phyloP scores from a whole-genome alignment of 2,329 filamentous ascomycete species.

The Ceratocystis eucalypticola region DNA sequence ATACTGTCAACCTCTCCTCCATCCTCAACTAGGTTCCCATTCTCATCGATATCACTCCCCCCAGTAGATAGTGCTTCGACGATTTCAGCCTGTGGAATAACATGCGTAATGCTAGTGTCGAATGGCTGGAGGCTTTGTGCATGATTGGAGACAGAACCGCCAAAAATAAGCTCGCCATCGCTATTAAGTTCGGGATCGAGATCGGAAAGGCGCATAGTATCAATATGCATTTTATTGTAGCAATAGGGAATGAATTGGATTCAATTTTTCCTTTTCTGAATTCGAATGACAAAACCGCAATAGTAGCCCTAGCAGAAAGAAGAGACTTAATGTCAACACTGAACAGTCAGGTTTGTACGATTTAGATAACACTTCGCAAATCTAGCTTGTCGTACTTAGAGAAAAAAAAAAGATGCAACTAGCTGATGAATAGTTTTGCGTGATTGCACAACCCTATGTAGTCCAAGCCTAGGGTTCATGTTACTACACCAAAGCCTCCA shows the following conservation, averaged over 20 bases:
- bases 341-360: neutral
- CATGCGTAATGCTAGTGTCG: neutral
- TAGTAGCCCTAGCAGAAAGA: neutral
- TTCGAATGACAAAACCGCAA: neutral
- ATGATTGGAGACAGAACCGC: neutral
- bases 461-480: neutral
- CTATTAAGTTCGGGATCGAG: slow-evolving; percentile 6
- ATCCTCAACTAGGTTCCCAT: neutral
- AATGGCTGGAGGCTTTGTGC: neutral
- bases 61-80: neutral
- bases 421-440: neutral
- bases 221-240: slow-evolving; percentile 15
- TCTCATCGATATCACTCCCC: neutral
- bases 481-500: neutral
- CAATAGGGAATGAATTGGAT: neutral
- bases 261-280: neutral
- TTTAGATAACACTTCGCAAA: neutral
- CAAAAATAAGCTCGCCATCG: slow-evolving; percentile 9
- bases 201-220: slow-evolving; percentile 8
- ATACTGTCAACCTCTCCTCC: slow-evolving; percentile 14
- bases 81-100: neutral
- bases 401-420: neutral
- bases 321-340: neutral
- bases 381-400: neutral
- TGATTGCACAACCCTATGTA: slow-evolving; percentile 8